Percentiles rank a stretch among this genome's conserved stretches.
Conservation (phyloP, 169 alveolate genomes). For the Plasmodium cynomolgi region DNA sequence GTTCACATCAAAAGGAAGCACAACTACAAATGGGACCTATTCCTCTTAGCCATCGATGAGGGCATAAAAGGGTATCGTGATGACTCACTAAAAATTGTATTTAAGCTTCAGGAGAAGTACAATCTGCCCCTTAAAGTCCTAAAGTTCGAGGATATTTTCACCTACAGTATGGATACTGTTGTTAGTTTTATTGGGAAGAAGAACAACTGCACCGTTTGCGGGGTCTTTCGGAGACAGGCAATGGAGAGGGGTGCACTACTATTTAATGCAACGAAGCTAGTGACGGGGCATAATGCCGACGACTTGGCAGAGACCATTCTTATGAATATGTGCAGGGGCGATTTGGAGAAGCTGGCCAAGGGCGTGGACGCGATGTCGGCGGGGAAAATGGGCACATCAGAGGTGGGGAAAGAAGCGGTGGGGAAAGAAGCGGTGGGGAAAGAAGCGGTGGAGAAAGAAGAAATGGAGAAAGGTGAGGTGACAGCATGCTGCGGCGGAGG, state of each 20-base stretch:
- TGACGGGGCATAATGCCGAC: slow-evolving; percentile 99
- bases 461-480: not conserved
- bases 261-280: slow-evolving; percentile 92
- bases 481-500: not conserved
- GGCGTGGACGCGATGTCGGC: slow-evolving; percentile 85
- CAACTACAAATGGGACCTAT: slow-evolving; percentile 92
- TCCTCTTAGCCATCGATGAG: slow-evolving; percentile 96
- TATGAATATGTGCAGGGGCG: slow-evolving; percentile 97
- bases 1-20: slow-evolving; percentile 92
- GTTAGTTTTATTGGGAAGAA: slow-evolving; percentile 92
- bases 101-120: slow-evolving; percentile 86
- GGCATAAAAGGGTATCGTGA: slow-evolving; percentile 99
- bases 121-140: slow-evolving; percentile 91
- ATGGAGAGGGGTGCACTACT: slow-evolving; percentile 95
- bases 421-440: not conserved
- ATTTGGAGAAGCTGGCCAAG: slow-evolving; percentile 92
- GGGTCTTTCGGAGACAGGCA: slow-evolving; percentile 97
- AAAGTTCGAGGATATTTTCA: slow-evolving; percentile 92
- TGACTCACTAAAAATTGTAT: slow-evolving; percentile 95
- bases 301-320: slow-evolving; percentile 98
- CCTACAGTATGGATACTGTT: slow-evolving; percentile 98
- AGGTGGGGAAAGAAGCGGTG: not conserved
- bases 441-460: too few relatives aligned
- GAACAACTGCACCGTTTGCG: slow-evolving; percentile 97
- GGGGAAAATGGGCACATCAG: not conserved